phyloP scores from a whole-genome alignment of 495 filamentous ascomycete species.

The Lasiosphaeria ovina region DNA sequence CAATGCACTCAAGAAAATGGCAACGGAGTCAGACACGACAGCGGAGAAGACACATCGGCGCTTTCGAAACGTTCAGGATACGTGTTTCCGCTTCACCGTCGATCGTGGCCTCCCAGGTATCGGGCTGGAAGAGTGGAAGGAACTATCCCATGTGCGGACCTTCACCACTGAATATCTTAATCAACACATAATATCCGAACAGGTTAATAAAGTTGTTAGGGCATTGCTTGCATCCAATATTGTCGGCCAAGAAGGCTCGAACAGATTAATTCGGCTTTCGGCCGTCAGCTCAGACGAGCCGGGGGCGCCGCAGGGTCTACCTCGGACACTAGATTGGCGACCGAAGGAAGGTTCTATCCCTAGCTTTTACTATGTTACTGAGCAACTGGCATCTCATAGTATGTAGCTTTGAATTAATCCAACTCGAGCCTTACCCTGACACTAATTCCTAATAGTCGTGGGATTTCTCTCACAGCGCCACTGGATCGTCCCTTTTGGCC shows the following conservation, averaged over 20 bases:
- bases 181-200: background rate
- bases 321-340: conserved; percentile 3
- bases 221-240: conserved; percentile 7
- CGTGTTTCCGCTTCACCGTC: conserved; percentile 24
- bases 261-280: background rate
- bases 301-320: background rate
- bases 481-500: conserved; percentile 20
- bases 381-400: background rate
- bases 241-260: conserved; percentile 2
- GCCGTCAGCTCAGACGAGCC: background rate
- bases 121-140: conserved; percentile 15
- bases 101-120: conserved; percentile 13
- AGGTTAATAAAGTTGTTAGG: conserved; percentile 3
- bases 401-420: background rate
- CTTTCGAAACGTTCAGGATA: conserved; percentile 9
- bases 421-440: background rate
- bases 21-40: conserved; percentile 11
- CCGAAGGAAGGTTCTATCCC: background rate
- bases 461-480: background rate
- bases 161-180: conserved; percentile 14
- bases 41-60: conserved; percentile 5
- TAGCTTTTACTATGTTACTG: background rate
- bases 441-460: conserved; percentile 1
- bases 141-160: conserved; percentile 12
- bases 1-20: conserved; percentile 13